A percentile compares a stretch with the other conserved stretches of the same genome.
Evolutionary conservation across 371 early-diverging fungal species (phyloP).

Genomic region (Rhizopus stolonifer): DNA sequence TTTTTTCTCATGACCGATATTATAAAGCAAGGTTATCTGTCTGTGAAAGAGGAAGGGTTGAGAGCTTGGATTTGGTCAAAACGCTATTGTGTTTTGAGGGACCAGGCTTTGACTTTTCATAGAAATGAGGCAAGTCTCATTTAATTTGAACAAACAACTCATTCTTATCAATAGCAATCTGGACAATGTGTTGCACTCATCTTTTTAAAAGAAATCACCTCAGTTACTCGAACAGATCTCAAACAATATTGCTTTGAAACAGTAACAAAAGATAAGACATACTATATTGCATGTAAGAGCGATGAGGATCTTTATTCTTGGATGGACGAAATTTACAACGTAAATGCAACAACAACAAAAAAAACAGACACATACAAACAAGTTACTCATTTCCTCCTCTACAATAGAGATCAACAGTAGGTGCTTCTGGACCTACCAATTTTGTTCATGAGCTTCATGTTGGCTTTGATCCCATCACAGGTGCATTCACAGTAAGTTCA

Average conservation of each 20-base stretch:
- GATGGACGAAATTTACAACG: conserved; percentile 95
- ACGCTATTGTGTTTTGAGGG: conserved; percentile 85
- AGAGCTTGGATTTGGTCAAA: conserved; percentile 93
- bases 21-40: conserved; percentile 81
- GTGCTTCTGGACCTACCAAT: conserved; percentile 92
- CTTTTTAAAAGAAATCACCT: conserved; percentile 88
- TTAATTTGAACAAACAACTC: background rate
- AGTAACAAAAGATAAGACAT: conserved; percentile 84
- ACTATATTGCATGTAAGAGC: conserved; percentile 84
- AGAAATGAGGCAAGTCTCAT: conserved; percentile 81
- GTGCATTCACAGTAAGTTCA: conserved; percentile 82
- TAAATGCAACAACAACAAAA: conserved; percentile 22
- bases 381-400: no score
- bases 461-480: conserved; percentile 94
- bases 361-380: background rate
- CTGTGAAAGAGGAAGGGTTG: conserved; percentile 88
- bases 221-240: conserved; percentile 81
- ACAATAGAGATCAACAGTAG: conserved; percentile 49
- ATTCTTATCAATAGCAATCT: conserved; percentile 36
- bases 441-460: conserved; percentile 96
- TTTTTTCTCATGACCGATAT: conserved; percentile 48
- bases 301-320: conserved; percentile 97
- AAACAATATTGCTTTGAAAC: conserved; percentile 93
- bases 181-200: conserved; percentile 72
- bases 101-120: conserved; percentile 91